phyloP scores from a whole-genome alignment of 164 flowering plant genomes.

The Warburgia ugandensis region DNA sequence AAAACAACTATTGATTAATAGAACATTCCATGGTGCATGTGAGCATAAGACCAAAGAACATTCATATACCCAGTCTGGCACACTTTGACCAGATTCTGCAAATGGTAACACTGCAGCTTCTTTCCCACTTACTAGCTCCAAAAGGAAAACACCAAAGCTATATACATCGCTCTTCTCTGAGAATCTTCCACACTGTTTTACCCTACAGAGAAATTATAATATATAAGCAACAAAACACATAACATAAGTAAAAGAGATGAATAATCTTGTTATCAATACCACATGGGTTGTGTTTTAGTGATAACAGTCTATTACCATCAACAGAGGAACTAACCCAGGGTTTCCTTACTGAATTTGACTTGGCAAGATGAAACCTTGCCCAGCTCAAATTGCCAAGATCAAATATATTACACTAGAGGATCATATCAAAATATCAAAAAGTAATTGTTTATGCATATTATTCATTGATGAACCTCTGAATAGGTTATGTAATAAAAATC shows the following conservation, averaged over 20 bases:
- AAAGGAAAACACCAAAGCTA: conserved; percentile 83
- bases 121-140: conserved; percentile 74
- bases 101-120: conserved; percentile 44
- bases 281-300: neutral
- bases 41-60: conserved; percentile 1
- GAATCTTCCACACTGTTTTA: conserved; percentile 61
- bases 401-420: too few relatives aligned
- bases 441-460: too few relatives aligned
- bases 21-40: neutral
- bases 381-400: too few relatives aligned
- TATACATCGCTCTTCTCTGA: conserved; percentile 85
- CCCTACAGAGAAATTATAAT: conserved; percentile 51
- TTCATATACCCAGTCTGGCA: conserved; percentile 68
- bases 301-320: neutral
- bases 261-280: too few relatives aligned
- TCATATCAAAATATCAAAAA: too few relatives aligned
- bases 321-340: neutral
- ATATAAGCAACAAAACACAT: too few relatives aligned
- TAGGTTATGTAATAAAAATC: too few relatives aligned
- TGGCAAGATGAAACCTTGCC: neutral
- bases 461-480: too few relatives aligned
- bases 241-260: too few relatives aligned
- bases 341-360: neutral
- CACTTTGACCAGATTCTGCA: conserved; percentile 35
- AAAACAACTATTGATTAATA: neutral